These are phyloP conservation scores for Colletotrichum limetticola DNA, from an alignment of 2,329 filamentous ascomycete species.

Conservation along the genomic window DNA sequence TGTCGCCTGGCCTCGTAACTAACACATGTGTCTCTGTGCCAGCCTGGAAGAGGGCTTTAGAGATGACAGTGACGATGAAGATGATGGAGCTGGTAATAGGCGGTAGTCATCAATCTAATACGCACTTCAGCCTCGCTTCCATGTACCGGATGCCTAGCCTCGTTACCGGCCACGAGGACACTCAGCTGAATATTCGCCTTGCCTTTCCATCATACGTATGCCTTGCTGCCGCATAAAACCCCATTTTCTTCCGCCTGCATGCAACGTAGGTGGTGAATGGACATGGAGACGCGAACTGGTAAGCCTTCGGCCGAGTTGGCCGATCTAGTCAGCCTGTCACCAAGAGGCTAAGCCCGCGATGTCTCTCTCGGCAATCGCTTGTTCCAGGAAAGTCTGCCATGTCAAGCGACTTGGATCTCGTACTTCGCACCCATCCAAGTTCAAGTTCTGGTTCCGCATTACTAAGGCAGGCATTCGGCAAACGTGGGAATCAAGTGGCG, in stretches of 20 bases:
- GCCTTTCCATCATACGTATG: background rate
- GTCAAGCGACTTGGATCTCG: background rate
- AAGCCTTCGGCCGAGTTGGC: conserved; percentile 1
- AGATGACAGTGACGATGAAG: conserved; percentile 58
- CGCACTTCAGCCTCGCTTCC: conserved; percentile 19
- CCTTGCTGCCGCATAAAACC: conserved; percentile 2
- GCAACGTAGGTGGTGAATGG: background rate
- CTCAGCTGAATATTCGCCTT: conserved; percentile 4
- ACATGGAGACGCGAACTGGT: background rate
- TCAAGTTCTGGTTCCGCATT: background rate
- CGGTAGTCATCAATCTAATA: conserved; percentile 30
- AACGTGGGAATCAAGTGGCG: conserved; percentile 6
- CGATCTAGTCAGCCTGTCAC: conserved; percentile 9
- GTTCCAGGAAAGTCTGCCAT: conserved; percentile 1
- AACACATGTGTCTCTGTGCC: conserved; percentile 32
- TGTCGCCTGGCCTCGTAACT: background rate
- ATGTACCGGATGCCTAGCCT: background rate
- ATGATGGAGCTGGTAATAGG: conserved; percentile 36
- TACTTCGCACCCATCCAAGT: background rate
- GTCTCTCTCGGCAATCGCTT: background rate
- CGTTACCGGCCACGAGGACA: conserved; percentile 12
- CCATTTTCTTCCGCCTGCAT: background rate
- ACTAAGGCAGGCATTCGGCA: background rate
- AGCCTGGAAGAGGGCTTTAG: conserved; percentile 68
- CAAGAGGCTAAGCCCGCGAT: background rate